A percentile compares a stretch with the other conserved stretches of the same genome.
These are phyloP conservation scores for Sesbania bispinosa DNA, from an alignment of 306 rosid species.

Conservation along the genomic window DNA sequence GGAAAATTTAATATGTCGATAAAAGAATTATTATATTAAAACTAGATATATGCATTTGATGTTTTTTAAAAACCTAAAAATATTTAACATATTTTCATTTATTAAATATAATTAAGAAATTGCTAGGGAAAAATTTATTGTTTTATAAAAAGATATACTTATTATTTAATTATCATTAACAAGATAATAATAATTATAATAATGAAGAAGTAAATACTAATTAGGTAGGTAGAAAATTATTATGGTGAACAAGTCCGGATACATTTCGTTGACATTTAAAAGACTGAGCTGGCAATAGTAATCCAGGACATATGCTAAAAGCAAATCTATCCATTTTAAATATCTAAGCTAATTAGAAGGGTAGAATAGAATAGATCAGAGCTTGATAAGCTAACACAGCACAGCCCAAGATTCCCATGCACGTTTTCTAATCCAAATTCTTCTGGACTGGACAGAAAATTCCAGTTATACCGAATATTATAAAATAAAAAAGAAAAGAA, in stretches of 20 bases:
- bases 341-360: background rate
- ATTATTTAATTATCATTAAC: background rate
- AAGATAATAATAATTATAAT: background rate
- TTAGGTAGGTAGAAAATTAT: no score
- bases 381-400: no score
- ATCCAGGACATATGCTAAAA: background rate
- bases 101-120: background rate
- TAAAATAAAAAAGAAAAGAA: background rate
- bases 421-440: conserved; percentile 13
- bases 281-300: conserved; percentile 13
- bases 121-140: background rate
- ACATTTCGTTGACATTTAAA: conserved; percentile 18
- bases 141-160: background rate
- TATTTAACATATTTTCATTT: background rate
- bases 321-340: no score
- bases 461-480: background rate
- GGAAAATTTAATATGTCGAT: no score
- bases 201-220: background rate
- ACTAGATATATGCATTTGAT: background rate
- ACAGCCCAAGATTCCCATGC: background rate
- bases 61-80: background rate
- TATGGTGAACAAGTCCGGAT: background rate
- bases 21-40: background rate
- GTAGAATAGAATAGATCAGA: no score
- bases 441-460: background rate